phyloP scores from a whole-genome alignment of 2,329 filamentous ascomycete species.

The Calonectria multiphialidica region DNA sequence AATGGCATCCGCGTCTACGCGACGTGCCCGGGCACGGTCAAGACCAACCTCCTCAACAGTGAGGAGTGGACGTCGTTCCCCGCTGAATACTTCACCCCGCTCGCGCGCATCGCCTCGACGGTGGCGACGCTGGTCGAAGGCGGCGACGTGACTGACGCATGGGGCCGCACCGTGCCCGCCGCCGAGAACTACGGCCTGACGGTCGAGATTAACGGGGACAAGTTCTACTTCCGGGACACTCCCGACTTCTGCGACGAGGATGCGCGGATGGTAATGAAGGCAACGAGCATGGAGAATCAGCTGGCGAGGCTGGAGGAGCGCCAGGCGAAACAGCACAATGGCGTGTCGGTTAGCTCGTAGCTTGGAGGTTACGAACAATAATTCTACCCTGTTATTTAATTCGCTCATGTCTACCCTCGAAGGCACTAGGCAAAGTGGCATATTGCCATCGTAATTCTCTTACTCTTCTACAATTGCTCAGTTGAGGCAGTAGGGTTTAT shows the following conservation, averaged over 20 bases:
- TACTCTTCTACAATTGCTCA: too few relatives aligned
- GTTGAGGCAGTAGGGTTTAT: too few relatives aligned
- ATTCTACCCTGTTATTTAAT: neutral
- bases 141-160: conserved; percentile 38
- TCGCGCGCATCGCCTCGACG: conserved; percentile 44
- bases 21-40: conserved; percentile 47
- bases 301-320: conserved; percentile 26
- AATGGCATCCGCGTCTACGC: conserved; percentile 48
- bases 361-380: too few relatives aligned
- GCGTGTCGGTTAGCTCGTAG: neutral
- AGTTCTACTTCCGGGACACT: conserved; percentile 46
- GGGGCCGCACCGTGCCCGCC: conserved; percentile 34
- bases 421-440: too few relatives aligned
- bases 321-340: conserved; percentile 13
- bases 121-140: conserved; percentile 43
- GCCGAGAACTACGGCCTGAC: conserved; percentile 41
- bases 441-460: too few relatives aligned
- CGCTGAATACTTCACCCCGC: conserved; percentile 44
- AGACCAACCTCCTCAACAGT: conserved; percentile 45
- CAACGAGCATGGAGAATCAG: conserved; percentile 37
- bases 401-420: too few relatives aligned
- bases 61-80: conserved; percentile 47
- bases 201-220: conserved; percentile 46
- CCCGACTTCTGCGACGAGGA: conserved; percentile 41
- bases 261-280: conserved; percentile 37